These are phyloP conservation scores for Blastobotrys chiropterorum DNA, from an alignment of 805 yeast genomes.

Conservation along the genomic window DNA sequence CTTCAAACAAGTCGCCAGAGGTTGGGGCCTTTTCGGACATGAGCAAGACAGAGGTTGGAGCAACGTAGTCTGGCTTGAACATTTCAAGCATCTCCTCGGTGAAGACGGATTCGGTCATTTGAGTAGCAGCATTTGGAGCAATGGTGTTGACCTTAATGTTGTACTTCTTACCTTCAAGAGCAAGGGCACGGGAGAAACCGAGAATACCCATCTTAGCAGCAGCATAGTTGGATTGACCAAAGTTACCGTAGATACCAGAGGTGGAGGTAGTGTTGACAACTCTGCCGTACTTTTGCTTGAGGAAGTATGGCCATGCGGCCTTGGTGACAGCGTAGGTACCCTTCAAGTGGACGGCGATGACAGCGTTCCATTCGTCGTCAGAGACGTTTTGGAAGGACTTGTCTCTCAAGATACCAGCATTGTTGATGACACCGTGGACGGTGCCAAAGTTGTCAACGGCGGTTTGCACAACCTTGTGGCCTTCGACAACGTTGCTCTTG, in stretches of 20 bases:
- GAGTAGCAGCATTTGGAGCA: constrained; percentile 98
- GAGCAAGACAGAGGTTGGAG: constrained; percentile 78
- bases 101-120: constrained; percentile 89
- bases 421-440: constrained; percentile 80
- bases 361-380: constrained; percentile 75
- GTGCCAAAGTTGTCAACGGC: constrained; percentile 74
- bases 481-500: constrained; percentile 75
- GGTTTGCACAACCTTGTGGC: constrained; percentile 67
- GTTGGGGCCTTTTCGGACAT: constrained; percentile 68
- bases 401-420: constrained; percentile 93
- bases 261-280: constrained; percentile 90
- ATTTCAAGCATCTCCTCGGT: constrained; percentile 72
- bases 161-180: constrained; percentile 80
- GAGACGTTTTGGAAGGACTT: constrained; percentile 80
- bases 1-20: constrained; percentile 81
- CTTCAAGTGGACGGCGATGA: constrained; percentile 70
- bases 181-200: constrained; percentile 79
- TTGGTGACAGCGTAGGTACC: constrained; percentile 79
- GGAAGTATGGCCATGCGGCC: constrained; percentile 88
- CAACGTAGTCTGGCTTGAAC: constrained; percentile 82
- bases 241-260: constrained; percentile 94
- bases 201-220: constrained; percentile 87
- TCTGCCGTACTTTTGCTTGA: constrained; percentile 71
- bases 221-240: constrained; percentile 95
- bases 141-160: constrained; percentile 73